Evolutionary conservation across 2,329 filamentous ascomycete genomes (phyloP), one percentile per base, ranked within the genome.

Genomic region (Talaromyces atroroseus): DNA sequence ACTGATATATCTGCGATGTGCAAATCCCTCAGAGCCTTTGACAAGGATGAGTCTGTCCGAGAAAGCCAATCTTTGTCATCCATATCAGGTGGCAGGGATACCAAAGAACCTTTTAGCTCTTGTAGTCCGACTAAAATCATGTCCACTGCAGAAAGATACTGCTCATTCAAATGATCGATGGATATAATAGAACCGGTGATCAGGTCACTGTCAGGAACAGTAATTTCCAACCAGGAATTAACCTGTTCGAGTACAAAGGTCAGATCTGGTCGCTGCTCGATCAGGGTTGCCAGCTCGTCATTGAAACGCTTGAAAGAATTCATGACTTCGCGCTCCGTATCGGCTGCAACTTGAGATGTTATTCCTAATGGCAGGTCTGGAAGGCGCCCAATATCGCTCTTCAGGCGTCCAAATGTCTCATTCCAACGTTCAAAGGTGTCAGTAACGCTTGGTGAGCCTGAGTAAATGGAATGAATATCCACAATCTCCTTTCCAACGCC

Each of bases 71-170:
- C 77, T 1, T 77, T 64, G 45, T 87, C 83, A 34, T 89, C 84
- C 1, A 77, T 76, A 1, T 85, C 82, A 4, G 72, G 68, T 1
- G 87, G 84, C 1, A 86, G 73, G 3, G 76, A 75, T 11, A 76
- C 71, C 8, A 83, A 74, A 2, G 78, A 73, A 59, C 82, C 82
- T 57, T 83, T 82, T 47, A 88, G 80, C 60, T 86, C 83, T 69
- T 96, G 90, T 49, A 95, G 80, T 1, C 88, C 86, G 36, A 92
- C 87, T 1, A 96, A 83, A 26, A 92, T 82, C 50, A 83, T 82
- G 70, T 95, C 89, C 48, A 87, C 82, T n/a, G 88, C 76, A 1
- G 73, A 80, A 38, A 89, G 81, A 1, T 90, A 71, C 3, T 79
- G 75, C 14, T 79, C 72, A 44, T 84, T 81, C 46, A 91, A 80